Evolutionary conservation across 2,329 filamentous ascomycete genomes (phyloP).

Genomic region (Camillea tinctor): DNA sequence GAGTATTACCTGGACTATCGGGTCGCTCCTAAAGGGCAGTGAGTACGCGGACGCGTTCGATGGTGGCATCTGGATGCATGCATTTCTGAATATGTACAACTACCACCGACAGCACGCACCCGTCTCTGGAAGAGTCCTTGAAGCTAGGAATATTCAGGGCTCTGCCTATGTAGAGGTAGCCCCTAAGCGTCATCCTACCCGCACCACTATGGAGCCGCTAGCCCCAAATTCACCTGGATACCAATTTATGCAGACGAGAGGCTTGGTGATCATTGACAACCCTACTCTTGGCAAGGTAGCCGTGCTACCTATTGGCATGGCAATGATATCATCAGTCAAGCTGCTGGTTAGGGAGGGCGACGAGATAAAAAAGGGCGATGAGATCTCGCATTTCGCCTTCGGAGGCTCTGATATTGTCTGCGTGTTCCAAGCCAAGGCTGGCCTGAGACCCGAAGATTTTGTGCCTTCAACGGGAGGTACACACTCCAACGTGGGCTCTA

Average conservation of each 20-base stretch:
- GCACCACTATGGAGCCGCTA: slow-evolving; percentile 23
- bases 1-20: slow-evolving; percentile 37
- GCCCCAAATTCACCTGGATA: slow-evolving; percentile 38
- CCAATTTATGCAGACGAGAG: slow-evolving; percentile 40
- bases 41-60: slow-evolving; percentile 33
- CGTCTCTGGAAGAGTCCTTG: slow-evolving; percentile 37
- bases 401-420: neutral
- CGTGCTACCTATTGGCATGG: slow-evolving; percentile 39
- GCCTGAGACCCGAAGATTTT: neutral
- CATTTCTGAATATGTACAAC: slow-evolving; percentile 39
- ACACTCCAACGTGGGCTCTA: neutral
- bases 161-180: slow-evolving; percentile 38
- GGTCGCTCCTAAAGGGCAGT: slow-evolving; percentile 34
- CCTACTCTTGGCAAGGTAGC: slow-evolving; percentile 36
- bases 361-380: neutral
- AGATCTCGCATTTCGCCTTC: neutral
- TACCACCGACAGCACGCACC: slow-evolving; percentile 44
- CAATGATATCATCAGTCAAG: neutral
- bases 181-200: slow-evolving; percentile 13
- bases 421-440: neutral
- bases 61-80: slow-evolving; percentile 41
- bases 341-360: neutral
- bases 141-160: slow-evolving; percentile 37
- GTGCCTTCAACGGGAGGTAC: neutral
- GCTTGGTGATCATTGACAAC: slow-evolving; percentile 39